Evolutionary conservation across 2,329 filamentous ascomycete species (phyloP).

Genomic region (Pseudopyrenochaeta lycopersici): DNA sequence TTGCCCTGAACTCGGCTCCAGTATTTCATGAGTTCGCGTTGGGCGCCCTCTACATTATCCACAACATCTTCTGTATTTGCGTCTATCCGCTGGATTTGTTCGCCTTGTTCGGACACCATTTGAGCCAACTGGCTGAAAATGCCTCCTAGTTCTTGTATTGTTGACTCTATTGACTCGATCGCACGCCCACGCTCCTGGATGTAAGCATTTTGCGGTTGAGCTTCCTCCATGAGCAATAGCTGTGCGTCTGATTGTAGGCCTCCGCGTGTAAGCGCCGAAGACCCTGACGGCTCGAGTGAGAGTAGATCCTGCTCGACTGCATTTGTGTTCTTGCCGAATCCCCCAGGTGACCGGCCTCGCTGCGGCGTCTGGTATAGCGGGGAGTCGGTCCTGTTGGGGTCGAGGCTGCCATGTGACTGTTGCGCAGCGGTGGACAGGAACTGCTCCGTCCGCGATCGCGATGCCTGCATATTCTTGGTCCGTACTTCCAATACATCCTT

Average conservation of each 20-base stretch:
- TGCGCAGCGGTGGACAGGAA: conserved; percentile 91
- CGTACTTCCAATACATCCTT: conserved; percentile 96
- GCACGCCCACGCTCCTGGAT: conserved; percentile 94
- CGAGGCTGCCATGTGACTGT: conserved; percentile 69
- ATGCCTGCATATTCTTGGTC: conserved; percentile 98
- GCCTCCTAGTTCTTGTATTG: conserved; percentile 87
- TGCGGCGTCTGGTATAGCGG: conserved; percentile 85
- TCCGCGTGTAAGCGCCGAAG: conserved; percentile 54
- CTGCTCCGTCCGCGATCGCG: conserved; percentile 89
- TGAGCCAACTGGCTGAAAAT: conserved; percentile 95
- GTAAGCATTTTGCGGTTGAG: conserved; percentile 83
- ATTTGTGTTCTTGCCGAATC: conserved; percentile 55
- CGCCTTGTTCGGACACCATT: conserved; percentile 97
- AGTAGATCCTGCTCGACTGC: conserved; percentile 71
- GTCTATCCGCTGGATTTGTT: conserved; percentile 97
- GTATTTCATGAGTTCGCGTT: conserved; percentile 94
- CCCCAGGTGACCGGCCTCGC: conserved; percentile 65
- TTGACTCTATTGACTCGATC: conserved; percentile 95
- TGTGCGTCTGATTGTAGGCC: conserved; percentile 80
- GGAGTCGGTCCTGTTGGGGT: conserved; percentile 77
- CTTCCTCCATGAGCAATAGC: conserved; percentile 87
- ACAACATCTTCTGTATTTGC: conserved; percentile 98
- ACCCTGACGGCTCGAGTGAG: conserved; percentile 76
- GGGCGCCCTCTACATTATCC: conserved; percentile 96
- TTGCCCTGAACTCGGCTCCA: conserved; percentile 95